Base-by-base conservation (phyloP, 305 asterid genomes). In the Plantago rigida region DNA sequence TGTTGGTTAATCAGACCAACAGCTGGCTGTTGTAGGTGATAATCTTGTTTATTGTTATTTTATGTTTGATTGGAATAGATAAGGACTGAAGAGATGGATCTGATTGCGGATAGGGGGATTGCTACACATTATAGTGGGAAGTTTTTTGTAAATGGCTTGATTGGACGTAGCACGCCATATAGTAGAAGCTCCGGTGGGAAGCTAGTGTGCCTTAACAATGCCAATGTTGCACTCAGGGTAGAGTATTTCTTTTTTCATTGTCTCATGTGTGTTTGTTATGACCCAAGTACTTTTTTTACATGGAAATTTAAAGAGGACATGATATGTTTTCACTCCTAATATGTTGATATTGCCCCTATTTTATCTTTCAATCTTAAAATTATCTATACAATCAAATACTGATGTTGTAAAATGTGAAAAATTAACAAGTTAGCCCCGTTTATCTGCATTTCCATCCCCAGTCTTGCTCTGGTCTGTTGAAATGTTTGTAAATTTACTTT, bases 41-140 rank as follows among this genome's bases (percentile, higher is more conserved):
- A 47, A 36, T 44, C 49, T 28, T 52, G 34, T 15, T 62, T 15
- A 48, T 45, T 26, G 17, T 22, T 11, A 29, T 58, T 59, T 17
- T 51, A 56, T 9, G 14, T 46, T 34, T 65, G 73, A 34, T 69
- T 76, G 71, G 68, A 52, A 22, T 83, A 86, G 95, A 82, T 89
- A 67, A 81, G 96, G 70, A 89, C 96, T 9, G 97, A 89, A 78
- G 93, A 85, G 78, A 89, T 89, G 97, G 90, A 89, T 79, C 77
- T 89, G 75, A 89, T 89, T 67, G 95, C 89, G 41, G 83, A 87
- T 71, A 82, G 97, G 77, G 97, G 97, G 75, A 89, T 89, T 75
- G 97, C 89, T 70, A 84, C 96, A 12, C 97, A 89, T 66, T 89
- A 87, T 51, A 87, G 95, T 72, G 96, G 97, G 74, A 87, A 87